phyloP scores from a whole-genome alignment of 257 asterid species.

The Ilex asprella region DNA sequence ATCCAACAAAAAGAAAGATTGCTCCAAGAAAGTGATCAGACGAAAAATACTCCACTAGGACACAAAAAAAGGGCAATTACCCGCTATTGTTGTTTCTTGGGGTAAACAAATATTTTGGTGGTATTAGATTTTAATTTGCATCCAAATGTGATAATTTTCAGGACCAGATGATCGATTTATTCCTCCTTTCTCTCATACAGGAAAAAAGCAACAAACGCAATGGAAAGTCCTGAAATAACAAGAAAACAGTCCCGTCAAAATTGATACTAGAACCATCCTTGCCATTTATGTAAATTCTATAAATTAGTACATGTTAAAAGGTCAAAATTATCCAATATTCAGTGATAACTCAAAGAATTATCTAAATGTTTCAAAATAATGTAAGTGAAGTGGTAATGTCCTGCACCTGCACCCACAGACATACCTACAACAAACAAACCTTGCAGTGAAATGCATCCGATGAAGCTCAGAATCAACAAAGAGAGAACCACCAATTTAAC shows the following conservation, averaged over 20 bases:
- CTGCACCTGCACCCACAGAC: conserved; percentile 4
- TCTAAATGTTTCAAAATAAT: no score
- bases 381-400: no score
- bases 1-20: no score
- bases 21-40: no score
- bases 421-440: conserved; percentile 55
- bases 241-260: background rate
- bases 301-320: background rate
- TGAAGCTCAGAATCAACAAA: conserved; percentile 59
- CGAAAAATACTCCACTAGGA: no score
- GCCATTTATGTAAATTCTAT: no score
- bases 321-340: no score
- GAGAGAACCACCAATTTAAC: conserved; percentile 53
- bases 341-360: no score
- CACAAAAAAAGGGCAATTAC: background rate
- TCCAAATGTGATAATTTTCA: conserved; percentile 30
- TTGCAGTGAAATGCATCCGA: conserved; percentile 58
- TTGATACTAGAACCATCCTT: no score
- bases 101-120: conserved; percentile 22
- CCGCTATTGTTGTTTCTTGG: conserved; percentile 41
- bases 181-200: conserved; percentile 64
- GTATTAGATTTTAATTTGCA: conserved; percentile 38
- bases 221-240: conserved; percentile 50
- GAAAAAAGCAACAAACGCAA: conserved; percentile 42
- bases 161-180: conserved; percentile 47